Base-by-base conservation (phyloP, 2,329 filamentous ascomycete species). In the Aspergillus felis region DNA sequence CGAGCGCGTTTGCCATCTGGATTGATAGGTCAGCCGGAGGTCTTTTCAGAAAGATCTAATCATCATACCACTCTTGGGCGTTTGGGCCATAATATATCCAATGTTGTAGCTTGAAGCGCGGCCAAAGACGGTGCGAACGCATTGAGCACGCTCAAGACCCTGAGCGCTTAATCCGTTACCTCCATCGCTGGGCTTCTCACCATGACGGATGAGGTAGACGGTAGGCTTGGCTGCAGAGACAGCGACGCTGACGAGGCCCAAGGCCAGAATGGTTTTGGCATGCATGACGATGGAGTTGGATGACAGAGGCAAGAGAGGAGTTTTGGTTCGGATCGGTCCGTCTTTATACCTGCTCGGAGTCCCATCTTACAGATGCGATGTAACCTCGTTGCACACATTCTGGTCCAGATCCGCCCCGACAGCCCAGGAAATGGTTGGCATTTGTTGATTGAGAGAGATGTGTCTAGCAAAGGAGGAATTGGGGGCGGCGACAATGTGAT, bases 201-300 rank as follows among this genome's bases (percentile, higher is more conserved):
- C 85, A 61, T 87, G 85, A 20, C 84, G 81, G 67, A 87, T 87
- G 8, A 87, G 72, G 66, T 85, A 87, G 32, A 87, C 81, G 0
- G 80, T 86, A 1, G 83, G 78, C 9, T 61, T 58, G 14, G 68
- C 67, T 3, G 59, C 54, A 20, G 55, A 58, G 1, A 68, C 22
- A 7, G 58, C 58, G 4, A 61, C 60, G 5, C 60, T 48, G 3
- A 64, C 58, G 29, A 66, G 50, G 47, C 50, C 50, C 14, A 60
- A 27, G 4, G 55, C 28, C 4, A 61, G 1, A 32, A 60, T 38
- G 6, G 50, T 24, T 17, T 42, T 60, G 27, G 51, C 29, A 50
- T 54, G 54, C 55, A 63, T 61, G 2, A 14, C 32, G 28, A 38
- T 44, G 3, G 3, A 12, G 42, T 10, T 22, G 8, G 12, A 22